phyloP scores from a whole-genome alignment of 169 alveolate genomes.

The Eimeria maxima region DNA sequence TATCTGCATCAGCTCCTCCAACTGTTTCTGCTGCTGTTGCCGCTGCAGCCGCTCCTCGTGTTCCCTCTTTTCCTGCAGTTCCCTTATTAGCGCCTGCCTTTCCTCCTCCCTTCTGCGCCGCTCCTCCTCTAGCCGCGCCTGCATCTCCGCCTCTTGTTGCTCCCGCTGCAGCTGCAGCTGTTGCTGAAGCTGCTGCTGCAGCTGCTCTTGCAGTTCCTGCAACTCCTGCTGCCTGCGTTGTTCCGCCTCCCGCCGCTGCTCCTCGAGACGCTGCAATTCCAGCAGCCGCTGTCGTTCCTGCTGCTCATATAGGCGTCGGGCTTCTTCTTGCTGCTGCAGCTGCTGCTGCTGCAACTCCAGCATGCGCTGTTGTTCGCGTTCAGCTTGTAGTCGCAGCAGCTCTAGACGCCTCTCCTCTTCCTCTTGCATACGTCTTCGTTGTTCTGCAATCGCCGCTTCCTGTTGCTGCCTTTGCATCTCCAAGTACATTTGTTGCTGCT shows the following conservation, averaged over 20 bases:
- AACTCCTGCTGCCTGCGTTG: background rate
- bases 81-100: background rate
- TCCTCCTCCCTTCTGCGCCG: slow-evolving; percentile 28
- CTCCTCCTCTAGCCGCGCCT: slow-evolving; percentile 1
- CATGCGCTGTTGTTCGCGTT: background rate
- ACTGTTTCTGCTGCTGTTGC: slow-evolving; percentile 48
- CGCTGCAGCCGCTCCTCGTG: slow-evolving; percentile 22
- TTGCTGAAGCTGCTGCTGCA: slow-evolving; percentile 51
- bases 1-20: slow-evolving; percentile 27
- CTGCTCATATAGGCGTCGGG: slow-evolving; percentile 1
- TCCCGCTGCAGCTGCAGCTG: slow-evolving; percentile 45
- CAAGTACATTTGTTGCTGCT: background rate
- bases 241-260: slow-evolving; percentile 40
- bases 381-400: background rate
- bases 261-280: background rate
- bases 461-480: background rate
- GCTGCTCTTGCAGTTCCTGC: slow-evolving; percentile 31
- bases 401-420: background rate
- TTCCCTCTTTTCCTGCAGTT: background rate
- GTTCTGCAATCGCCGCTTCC: background rate
- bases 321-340: slow-evolving; percentile 30
- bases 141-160: slow-evolving; percentile 39
- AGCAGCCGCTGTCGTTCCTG: slow-evolving; percentile 27
- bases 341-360: slow-evolving; percentile 19
- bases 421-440: background rate